Evolutionary conservation across 1,284 basidiomycete genomes (phyloP), one percentile per base, ranked within the genome.

Genomic region (Cryptococcus maquisensis): DNA sequence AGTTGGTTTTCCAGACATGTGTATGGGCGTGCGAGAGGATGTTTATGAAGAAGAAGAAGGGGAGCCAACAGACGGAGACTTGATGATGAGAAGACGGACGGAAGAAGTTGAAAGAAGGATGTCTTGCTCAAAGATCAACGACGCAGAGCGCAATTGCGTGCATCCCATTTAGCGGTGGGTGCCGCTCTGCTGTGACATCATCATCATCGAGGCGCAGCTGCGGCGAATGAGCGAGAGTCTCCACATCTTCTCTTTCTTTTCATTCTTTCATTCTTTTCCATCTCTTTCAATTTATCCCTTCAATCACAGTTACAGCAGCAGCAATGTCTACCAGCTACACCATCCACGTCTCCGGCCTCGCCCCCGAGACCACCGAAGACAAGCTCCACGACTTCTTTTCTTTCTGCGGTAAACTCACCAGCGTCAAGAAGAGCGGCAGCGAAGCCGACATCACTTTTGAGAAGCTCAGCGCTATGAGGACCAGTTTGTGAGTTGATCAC

Each of bases 361-460:
- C 75, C 6, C 64, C 72, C 38, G 72, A 74, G 59, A 76, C 73
- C 42, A 68, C 74, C 43, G 73, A 75, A 64, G 68, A 69, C 54
- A 76, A 77, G 64, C 66, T 78, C 48, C 69, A 71, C 56, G 75
- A 77, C 63, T 77, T 77, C 65, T 77, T 72, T 61, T 71, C 68
- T 21, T 77, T 77, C 66, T 77, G 74, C 57, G 76, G 74, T 44
- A 75, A 75, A 59, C 68, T 77, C 56, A 60, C 67, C 41, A 65
- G 60, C 32, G 72, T 77, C 54, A 67, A 73, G 59, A 77, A 76
- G 66, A 53, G 49, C 18, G 74, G 69, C 28, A 69, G 59, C 60
- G 63, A 68, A 32, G 76, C 76, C 55, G 73, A 74, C 55, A 75
- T 78, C 52, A 71, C 71, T 15, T 78, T 78, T 51, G 72, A 76